A percentile compares a stretch with the other conserved stretches of the same genome.
These are phyloP conservation scores for Cyberlindnera lachancei DNA, from an alignment of 805 yeast species.

Conservation along the genomic window DNA sequence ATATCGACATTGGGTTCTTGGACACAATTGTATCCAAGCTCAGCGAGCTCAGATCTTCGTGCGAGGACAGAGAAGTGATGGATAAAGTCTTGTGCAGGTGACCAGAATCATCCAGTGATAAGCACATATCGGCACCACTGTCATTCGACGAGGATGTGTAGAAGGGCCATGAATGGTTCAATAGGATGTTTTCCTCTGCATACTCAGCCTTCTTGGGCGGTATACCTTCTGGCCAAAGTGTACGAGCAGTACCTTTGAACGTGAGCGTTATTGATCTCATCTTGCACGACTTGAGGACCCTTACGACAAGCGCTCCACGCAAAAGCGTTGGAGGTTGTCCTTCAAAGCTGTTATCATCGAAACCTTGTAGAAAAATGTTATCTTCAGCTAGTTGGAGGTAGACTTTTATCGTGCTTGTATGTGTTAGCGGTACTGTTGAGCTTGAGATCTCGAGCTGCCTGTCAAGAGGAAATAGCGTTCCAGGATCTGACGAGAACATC, in stretches of 20 bases:
- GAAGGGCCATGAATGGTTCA: conserved; percentile 89
- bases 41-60: conserved; percentile 17
- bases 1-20: conserved; percentile 15
- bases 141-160: conserved; percentile 26
- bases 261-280: conserved; percentile 54
- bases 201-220: conserved; percentile 77
- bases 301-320: conserved; percentile 69
- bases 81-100: conserved; percentile 2
- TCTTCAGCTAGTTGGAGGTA: conserved; percentile 76
- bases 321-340: conserved; percentile 71
- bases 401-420: conserved; percentile 59
- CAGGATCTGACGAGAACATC: conserved; percentile 1
- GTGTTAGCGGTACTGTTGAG: conserved; percentile 43
- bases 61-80: not conserved
- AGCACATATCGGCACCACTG: conserved; percentile 37
- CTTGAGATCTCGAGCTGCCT: conserved; percentile 37
- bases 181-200: conserved; percentile 55
- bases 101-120: conserved; percentile 1
- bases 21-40: conserved; percentile 18
- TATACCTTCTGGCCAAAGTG: conserved; percentile 98
- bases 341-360: conserved; percentile 52
- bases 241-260: conserved; percentile 63
- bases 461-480: conserved; percentile 44
- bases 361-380: conserved; percentile 74
- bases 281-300: conserved; percentile 65